Base-by-base conservation (phyloP, 805 yeast genomes). In the Kregervanrija pseudodelftensis region DNA sequence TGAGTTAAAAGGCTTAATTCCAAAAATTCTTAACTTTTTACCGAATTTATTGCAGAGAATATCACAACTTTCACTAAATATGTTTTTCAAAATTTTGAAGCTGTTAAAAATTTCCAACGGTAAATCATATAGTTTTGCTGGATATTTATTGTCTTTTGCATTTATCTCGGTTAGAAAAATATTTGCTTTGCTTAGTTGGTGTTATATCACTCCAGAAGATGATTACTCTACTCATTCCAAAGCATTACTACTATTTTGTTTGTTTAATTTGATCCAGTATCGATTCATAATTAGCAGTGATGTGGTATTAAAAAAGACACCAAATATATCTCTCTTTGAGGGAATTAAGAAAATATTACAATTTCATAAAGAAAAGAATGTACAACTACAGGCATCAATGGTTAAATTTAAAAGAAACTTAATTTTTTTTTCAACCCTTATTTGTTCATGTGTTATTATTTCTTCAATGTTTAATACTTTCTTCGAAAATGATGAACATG, bases 181-280 rank as follows among this genome's bases (percentile, higher is more conserved):
- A 1, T 14, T 58, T 8, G 55, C 62, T 1, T 49, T 64, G n/a
- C 40, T 53, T 9, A 51, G 56, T 37, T 59, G 60, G 58, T 50
- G 55, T 9, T 61, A 56, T 45, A 53, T 63, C 2, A 53, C 66
- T 0, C 44, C 49, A 8, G 56, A 54, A 9, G 67, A 63, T 41
- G 55, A 61, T 35, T 49, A 53, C 32, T 51, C 62, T 2, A 36
- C 53, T 3, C 65, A 58, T 43, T 43, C 46, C n/a, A 60, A 59
- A 39, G 58, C 61, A 1, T 54, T 61, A 36, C 17, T 59, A n/a
- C 47, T 49, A 11, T 59, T 53, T 37, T 48, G 58, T 38, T 28
- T 54, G 12, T 45, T 58, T 30, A 58, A 47, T 39, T 40, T 54
- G 37, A 47, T 61, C 15, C 65, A 61, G 32, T 54, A 53, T 41